These are phyloP conservation scores for Zelopaecilomyces penicillatus DNA, from an alignment of 2,329 filamentous ascomycete species.

Conservation along the genomic window DNA sequence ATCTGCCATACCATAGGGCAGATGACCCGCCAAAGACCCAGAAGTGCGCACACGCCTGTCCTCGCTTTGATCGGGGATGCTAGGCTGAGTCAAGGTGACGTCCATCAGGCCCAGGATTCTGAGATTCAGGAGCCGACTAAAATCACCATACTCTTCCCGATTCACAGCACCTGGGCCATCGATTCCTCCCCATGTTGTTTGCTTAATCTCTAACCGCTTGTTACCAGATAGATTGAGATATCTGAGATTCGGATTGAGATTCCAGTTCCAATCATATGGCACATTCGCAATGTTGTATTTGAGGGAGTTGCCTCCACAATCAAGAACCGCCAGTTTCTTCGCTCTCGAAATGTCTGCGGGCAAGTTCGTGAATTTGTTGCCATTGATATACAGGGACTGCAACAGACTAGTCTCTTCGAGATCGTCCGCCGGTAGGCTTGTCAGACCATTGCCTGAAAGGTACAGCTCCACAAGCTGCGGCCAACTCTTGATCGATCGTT, in stretches of 20 bases:
- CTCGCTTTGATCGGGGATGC: constrained; percentile 89
- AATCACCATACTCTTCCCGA: constrained; percentile 70
- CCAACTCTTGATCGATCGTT: constrained; percentile 81
- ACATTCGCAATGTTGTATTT: constrained; percentile 99
- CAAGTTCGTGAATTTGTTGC: constrained; percentile 94
- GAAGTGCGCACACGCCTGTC: constrained; percentile 94
- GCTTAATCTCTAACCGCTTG: constrained; percentile 86
- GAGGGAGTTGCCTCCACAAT: constrained; percentile 88
- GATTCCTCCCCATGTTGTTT: constrained; percentile 36
- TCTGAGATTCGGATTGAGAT: constrained; percentile 88
- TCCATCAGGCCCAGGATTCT: constrained; percentile 93
- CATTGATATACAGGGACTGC: constrained; percentile 89
- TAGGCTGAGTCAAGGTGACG: constrained; percentile 87
- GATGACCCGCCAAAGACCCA: constrained; percentile 80
- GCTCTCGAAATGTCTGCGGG: constrained; percentile 93
- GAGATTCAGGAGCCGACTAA: constrained; percentile 74
- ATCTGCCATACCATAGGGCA: constrained; percentile 97
- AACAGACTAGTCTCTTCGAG: constrained; percentile 82
- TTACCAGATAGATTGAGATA: constrained; percentile 97
- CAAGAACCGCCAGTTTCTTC: constrained; percentile 81
- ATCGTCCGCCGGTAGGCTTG: constrained; percentile 85
- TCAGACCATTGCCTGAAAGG: constrained; percentile 88
- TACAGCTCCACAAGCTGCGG: constrained; percentile 86
- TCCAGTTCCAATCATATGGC: constrained; percentile 99
- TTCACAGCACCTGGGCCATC: constrained; percentile 46